phyloP scores from a whole-genome alignment of 2,329 filamentous ascomycete genomes.

The Teratosphaeria destructans region DNA sequence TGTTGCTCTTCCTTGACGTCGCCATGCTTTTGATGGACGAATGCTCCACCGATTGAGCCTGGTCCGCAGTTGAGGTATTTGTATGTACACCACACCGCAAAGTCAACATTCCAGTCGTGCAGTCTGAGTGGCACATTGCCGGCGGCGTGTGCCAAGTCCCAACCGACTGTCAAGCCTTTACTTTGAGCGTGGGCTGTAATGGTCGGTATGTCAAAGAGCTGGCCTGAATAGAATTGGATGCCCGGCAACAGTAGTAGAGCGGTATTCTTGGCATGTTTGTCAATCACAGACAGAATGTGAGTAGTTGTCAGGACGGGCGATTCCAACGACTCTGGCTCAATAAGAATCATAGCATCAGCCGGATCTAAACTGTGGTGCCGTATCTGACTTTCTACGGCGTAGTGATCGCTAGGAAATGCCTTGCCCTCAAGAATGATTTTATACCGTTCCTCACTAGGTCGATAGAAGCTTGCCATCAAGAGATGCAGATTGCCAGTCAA shows the following conservation, averaged over 20 bases:
- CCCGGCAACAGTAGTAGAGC: constrained; percentile 74
- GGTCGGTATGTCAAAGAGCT: constrained; percentile 69
- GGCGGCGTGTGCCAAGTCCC: constrained; percentile 79
- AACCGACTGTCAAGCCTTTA: constrained; percentile 64
- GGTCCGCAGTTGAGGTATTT: constrained; percentile 88
- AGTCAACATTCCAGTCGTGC: constrained; percentile 86
- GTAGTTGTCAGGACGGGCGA: constrained; percentile 57
- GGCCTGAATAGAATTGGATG: constrained; percentile 86
- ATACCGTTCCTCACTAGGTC: constrained; percentile 52
- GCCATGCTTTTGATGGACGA: constrained; percentile 68
- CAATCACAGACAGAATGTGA: constrained; percentile 62
- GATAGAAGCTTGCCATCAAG: constrained; percentile 76
- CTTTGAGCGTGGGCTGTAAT: constrained; percentile 70
- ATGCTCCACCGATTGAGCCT: constrained; percentile 68
- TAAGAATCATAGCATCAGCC: constrained; percentile 59
- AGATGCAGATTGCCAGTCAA: constrained; percentile 74
- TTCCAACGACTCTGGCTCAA: constrained; percentile 47
- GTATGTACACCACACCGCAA: constrained; percentile 88
- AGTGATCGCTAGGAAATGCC: constrained; percentile 81
- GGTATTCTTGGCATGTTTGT: constrained; percentile 59
- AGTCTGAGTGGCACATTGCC: constrained; percentile 72
- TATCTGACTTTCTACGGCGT: constrained; percentile 75
- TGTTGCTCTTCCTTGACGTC: constrained; percentile 31
- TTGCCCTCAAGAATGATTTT: constrained; percentile 86
- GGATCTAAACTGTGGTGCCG: constrained; percentile 58